Base-by-base conservation (phyloP, 768 basidiomycete species). In the Clavulina sp. region DNA sequence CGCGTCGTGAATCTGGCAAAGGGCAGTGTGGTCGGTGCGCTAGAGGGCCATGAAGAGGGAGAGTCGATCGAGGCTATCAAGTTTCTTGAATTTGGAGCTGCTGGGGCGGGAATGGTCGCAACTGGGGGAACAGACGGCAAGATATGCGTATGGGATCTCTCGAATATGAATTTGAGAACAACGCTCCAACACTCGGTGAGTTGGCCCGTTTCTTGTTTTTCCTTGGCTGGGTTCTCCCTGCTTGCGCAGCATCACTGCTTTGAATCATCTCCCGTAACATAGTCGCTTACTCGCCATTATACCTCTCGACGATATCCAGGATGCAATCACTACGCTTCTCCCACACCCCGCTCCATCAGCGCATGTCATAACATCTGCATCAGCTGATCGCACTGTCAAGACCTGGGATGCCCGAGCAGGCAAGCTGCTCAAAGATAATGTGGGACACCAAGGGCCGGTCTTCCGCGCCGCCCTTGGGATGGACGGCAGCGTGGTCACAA, bases 361-460 rank as follows among this genome's bases (percentile, higher is more conserved):
- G 1, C 75, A 92, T 60, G 68, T 93, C 24, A 65, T 99, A 26
- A 76, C 92, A 18, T 84, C 89, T 7, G 84, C 75, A 0, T 93
- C 88, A 5, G 85, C 85, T 1, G 95, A 99, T 65, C 78, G 72
- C 52, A 83, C 79, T 1, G 69, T 96, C 50, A 79, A 76, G 54
- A 92, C 91, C 9, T 97, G 92, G 93, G 93, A 99, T 63, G 80
- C 79, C 9, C 78, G 91, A 41, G 84, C 81, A 2, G 92, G 93
- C 0, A 66, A 73, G 2, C 71, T 92, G 21, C 53, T 93, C 26
- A 77, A 77, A 29, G 80, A 80, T 48, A 85, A 96, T 62, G 78
- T 73, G 23, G 93, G 92, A 1, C 92, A 97, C 58, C 73, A 69
- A 18, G 86, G 74, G 0, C 73, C 84, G 0, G 73, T 97, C 4